Evolutionary conservation across 2,329 filamentous ascomycete species (phyloP), one percentile per base, ranked within the genome.

Genomic region (Epichloe gansuensis): DNA sequence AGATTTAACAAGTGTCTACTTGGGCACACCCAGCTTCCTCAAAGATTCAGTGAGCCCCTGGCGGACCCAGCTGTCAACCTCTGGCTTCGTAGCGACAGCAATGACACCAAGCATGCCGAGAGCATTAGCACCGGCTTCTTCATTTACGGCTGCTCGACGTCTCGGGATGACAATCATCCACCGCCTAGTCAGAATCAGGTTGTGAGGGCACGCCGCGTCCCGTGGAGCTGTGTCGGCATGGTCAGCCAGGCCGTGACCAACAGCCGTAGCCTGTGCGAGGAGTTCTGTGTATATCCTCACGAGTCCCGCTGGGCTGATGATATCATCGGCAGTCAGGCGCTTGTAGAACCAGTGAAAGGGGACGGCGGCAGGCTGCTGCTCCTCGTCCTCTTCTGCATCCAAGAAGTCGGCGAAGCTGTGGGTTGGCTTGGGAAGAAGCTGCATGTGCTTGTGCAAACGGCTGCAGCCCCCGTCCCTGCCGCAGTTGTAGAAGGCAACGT

Each of bases 121-220:
- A 0, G 73, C 65, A 56, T 76, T 76, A 1, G 69, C 70, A 1
- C 67, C 62, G 0, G 66, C 69, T 9, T 28, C 48, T 9, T 65
- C 59, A 15, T 68, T 62, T 23, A 23, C 23, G 0, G 61, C 65
- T 0, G 62, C 67, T 4, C 54, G 59, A 13, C 66, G 63, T 25
- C 75, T 63, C 3, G 75, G 75, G 25, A 77, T 66, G 2, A 77
- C 69, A n/a, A 77, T 58, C 23, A 78, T 67, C 64, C 70, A 71
- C 25, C 68, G 63, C 31, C 64, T 62, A 53, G 69, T 68, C 45
- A 77, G 59, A 2, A 75, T 58, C 12, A 76, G 62, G 54, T 76
- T 77, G 57, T 78, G 75, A 13, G 50, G 31, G 43, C 49, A 46
- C 23, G 50, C 11, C 13, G 50, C 50, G 4, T 25, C 44, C 48